phyloP scores from a whole-genome alignment of 352 stramenopile species.

The Phytophthora europaea region DNA sequence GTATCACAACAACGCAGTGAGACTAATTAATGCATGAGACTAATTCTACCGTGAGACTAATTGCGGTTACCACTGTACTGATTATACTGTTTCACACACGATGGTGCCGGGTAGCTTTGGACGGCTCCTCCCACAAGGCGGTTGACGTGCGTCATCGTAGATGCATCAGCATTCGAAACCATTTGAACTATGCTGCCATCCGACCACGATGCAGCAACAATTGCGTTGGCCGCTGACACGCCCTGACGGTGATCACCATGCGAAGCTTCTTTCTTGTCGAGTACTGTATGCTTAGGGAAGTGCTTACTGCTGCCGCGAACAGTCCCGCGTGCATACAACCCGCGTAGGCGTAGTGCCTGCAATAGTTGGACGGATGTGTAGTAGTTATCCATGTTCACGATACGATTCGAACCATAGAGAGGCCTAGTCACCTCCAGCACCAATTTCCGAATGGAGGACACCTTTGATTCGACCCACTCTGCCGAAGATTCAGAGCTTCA shows the following conservation, averaged over 20 bases:
- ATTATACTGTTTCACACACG: slow-evolving; percentile 19
- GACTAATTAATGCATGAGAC: too few relatives aligned
- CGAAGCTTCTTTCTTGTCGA: slow-evolving; percentile 18
- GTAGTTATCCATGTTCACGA: slow-evolving; percentile 49
- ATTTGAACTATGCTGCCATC: slow-evolving; percentile 37
- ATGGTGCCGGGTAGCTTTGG: slow-evolving; percentile 12
- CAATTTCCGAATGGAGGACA: slow-evolving; percentile 22
- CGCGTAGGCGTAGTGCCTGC: slow-evolving; percentile 19
- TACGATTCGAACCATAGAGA: slow-evolving; percentile 26
- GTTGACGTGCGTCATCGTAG: slow-evolving; percentile 21
- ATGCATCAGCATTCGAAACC: slow-evolving; percentile 37
- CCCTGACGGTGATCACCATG: slow-evolving; percentile 16
- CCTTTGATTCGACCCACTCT: slow-evolving; percentile 1
- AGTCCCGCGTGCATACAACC: slow-evolving; percentile 30
- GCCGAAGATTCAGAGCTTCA: not conserved
- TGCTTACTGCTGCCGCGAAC: slow-evolving; percentile 29
- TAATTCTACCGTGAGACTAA: too few relatives aligned
- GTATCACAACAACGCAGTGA: too few relatives aligned
- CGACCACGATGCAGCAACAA: slow-evolving; percentile 34
- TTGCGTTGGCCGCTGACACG: slow-evolving; percentile 26
- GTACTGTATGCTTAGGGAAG: slow-evolving; percentile 30
- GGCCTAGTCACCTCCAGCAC: slow-evolving; percentile 36
- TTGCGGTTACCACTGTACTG: too few relatives aligned
- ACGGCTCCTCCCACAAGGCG: slow-evolving; percentile 5
- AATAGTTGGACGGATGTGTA: slow-evolving; percentile 45